Conservation (phyloP, 768 basidiomycete species). For the Tulasnella sp. region DNA sequence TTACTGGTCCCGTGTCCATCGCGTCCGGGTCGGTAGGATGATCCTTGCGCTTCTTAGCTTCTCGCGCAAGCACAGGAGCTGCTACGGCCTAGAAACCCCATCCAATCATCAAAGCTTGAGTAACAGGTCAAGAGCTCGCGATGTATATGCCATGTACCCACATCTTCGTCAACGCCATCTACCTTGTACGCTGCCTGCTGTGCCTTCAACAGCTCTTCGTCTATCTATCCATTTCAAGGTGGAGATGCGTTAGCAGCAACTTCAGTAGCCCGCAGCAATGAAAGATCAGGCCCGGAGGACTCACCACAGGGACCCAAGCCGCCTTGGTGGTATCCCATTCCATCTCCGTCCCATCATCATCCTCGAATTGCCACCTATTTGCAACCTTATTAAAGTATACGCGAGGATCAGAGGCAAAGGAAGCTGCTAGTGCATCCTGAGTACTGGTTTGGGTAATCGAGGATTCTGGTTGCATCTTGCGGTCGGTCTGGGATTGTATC, state of each 20-base stretch:
- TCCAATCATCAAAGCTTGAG: slow-evolving; percentile 19
- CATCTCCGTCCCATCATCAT: slow-evolving; percentile 79
- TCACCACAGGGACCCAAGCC: slow-evolving; percentile 75
- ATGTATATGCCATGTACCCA: slow-evolving; percentile 29
- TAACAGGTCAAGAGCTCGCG: slow-evolving; percentile 7
- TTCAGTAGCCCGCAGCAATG: neutral
- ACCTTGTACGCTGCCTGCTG: slow-evolving; percentile 96
- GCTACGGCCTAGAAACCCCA: slow-evolving; percentile 55
- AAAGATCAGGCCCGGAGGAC: slow-evolving; percentile 24
- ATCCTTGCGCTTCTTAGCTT: slow-evolving; percentile 46
- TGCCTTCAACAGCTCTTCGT: slow-evolving; percentile 72
- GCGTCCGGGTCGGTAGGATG: slow-evolving; percentile 73
- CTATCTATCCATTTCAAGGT: slow-evolving; percentile 42
- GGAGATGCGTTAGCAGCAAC: slow-evolving; percentile 4
- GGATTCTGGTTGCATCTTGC: neutral
- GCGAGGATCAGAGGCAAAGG: slow-evolving; percentile 72
- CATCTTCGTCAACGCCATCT: slow-evolving; percentile 87
- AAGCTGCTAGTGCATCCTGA: slow-evolving; percentile 44
- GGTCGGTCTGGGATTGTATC: neutral
- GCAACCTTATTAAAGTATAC: slow-evolving; percentile 67
- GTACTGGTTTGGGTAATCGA: neutral
- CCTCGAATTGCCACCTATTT: slow-evolving; percentile 79
- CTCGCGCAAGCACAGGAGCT: slow-evolving; percentile 54
- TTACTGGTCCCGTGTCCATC: slow-evolving; percentile 34
- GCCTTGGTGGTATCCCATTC: slow-evolving; percentile 74